Evolutionary conservation across 2,329 filamentous ascomycete genomes (phyloP), one percentile per base, ranked within the genome.

Genomic region (Exophiala mesophila): DNA sequence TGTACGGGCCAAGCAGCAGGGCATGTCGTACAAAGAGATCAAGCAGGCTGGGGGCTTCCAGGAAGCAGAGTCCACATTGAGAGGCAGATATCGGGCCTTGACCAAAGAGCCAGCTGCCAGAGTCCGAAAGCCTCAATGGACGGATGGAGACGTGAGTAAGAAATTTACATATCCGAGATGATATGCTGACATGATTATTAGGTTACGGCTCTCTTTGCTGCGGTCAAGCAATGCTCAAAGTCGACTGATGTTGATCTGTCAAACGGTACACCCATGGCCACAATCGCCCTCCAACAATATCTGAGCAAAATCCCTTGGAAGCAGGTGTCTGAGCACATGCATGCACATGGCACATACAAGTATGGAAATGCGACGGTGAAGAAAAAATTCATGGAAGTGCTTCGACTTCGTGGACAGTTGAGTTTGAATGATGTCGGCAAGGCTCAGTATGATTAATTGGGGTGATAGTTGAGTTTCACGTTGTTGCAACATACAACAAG

Each of bases 361-460:
- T 82, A 80, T 54, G 77, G 76, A 2, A 74, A 77, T 52, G 70
- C 76, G 2, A 80, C 78, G 0, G 79, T 76, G 54, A 78, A 79
- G 59, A 78, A 76, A 62, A 80, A 78, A 62, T 82, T 75, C 72
- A 59, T 66, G 12, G 71, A 78, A 57, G 54, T 73, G 13, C 54
- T 54, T 26, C 23, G 12, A 6, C 6, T 7, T 7, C 23, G 23
- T 6, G 23, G 23, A 26, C 7, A 7, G 23, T 26, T 26, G 23
- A 12, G 12, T 26, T 26, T n/a, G n/a, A n/a, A n/a, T n/a, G n/a
- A n/a, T n/a, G n/a, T n/a, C n/a, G n/a, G n/a, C n/a, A n/a, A n/a
- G n/a, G n/a, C n/a, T n/a, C n/a, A n/a, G n/a, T n/a, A n/a, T n/a
- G n/a, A n/a, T n/a, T n/a, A n/a, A n/a, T n/a, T n/a, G n/a, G n/a